Conservation (phyloP, 129 eudicot genomes). For the Dittrichia graveolens region DNA sequence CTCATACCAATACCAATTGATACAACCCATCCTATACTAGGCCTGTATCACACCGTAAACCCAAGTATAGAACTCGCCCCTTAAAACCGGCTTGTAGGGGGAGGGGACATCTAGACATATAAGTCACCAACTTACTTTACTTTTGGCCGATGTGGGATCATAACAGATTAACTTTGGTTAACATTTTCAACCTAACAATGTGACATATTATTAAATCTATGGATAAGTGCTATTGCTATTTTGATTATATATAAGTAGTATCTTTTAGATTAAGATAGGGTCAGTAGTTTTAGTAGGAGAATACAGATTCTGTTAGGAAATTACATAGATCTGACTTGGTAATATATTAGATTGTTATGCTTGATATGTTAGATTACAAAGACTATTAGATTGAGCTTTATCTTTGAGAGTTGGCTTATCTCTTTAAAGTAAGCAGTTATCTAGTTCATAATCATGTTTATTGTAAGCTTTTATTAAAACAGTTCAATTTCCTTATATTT, state of each 20-base stretch:
- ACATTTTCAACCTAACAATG: no score
- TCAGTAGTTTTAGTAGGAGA: neutral
- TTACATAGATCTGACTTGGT: neutral
- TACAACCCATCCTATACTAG: no score
- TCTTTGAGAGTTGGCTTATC: neutral
- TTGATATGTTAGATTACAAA: neutral
- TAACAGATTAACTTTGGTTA: no score
- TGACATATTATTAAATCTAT: neutral
- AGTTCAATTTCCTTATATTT: neutral
- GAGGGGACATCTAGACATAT: no score
- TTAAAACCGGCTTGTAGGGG: no score
- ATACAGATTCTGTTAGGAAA: slow-evolving; percentile 15
- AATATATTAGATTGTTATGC: neutral
- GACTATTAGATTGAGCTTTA: neutral
- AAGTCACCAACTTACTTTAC: no score
- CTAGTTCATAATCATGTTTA: neutral
- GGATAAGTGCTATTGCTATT: neutral
- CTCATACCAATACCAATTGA: no score
- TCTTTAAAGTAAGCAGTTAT: neutral
- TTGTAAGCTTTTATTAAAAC: neutral
- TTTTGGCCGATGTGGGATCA: no score
- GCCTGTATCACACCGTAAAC: no score
- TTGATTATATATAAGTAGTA: neutral
- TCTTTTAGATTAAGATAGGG: neutral
- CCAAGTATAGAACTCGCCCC: no score